Conservation (phyloP, 1,284 basidiomycete species). For the Trichosporon sp. region DNA sequence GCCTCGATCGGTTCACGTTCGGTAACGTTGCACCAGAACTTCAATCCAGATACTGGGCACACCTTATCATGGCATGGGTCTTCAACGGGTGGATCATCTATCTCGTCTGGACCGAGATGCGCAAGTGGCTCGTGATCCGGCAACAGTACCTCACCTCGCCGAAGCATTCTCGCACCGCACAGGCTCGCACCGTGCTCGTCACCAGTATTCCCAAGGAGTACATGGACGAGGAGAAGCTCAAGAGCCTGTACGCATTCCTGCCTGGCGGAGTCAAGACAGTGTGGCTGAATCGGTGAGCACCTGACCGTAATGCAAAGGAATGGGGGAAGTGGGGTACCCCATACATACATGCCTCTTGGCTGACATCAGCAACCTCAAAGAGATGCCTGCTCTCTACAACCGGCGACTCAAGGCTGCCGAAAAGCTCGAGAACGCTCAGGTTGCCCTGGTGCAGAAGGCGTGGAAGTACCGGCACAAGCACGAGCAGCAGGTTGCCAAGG, state of each 20-base stretch:
- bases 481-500: conserved; percentile 27
- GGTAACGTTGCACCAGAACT: conserved; percentile 46
- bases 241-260: conserved; percentile 61
- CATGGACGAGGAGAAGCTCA: conserved; percentile 58
- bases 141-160: conserved; percentile 64
- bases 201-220: conserved; percentile 64
- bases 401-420: conserved; percentile 56
- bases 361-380: conserved; percentile 52
- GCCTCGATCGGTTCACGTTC: conserved; percentile 55
- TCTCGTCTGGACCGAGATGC: conserved; percentile 62
- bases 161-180: conserved; percentile 59
- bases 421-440: conserved; percentile 62
- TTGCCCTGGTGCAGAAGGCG: conserved; percentile 55
- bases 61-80: conserved; percentile 48
- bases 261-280: conserved; percentile 71
- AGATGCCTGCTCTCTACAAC: conserved; percentile 61
- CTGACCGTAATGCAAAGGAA: conserved; percentile 26
- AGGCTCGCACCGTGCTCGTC: conserved; percentile 71
- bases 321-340: too few species aligned
- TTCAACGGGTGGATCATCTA: conserved; percentile 63
- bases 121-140: conserved; percentile 60
- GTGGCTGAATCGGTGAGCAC: conserved; percentile 58
- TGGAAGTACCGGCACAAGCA: conserved; percentile 41
- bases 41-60: conserved; percentile 48
- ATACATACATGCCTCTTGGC: too few species aligned